Evolutionary conservation across 2,329 filamentous ascomycete species (phyloP), one percentile per base, ranked within the genome.

Genomic region (Dothistroma septosporum): DNA sequence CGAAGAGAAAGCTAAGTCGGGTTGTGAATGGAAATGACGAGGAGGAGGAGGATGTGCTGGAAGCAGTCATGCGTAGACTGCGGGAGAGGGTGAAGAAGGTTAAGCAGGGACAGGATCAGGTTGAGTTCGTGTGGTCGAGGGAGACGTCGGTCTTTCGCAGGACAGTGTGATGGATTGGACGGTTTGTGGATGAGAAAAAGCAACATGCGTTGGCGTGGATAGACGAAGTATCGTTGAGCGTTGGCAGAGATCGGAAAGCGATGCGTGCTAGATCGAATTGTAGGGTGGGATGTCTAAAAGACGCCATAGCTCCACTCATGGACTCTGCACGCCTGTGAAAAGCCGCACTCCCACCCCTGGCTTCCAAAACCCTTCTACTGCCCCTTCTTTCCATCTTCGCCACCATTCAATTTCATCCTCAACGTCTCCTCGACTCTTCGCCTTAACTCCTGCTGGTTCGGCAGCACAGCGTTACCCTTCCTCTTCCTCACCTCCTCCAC

Each of bases 401-500:
- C 57, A 31, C 54, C 37, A 49, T 56, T 56, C 46, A 57, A 62
- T 57, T 64, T 61, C 57, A 52, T 53, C 56, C 61, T 59, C 61
- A 82, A 70, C 61, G 76, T 80, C 62, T 77, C 70, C 70, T 82
- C 79, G 57, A 85, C 77, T 61, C 79, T 78, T 68, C 74, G 75
- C 74, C 81, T 82, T 62, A 86, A 67, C 60, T 85, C 82, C 21
- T 76, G 72, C 4, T 81, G 77, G 9, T 80, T 79, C 9, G 70
- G 70, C 31, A 68, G 57, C 8, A 79, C 78, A 61, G 79, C 78
- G 57, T 77, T 76, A 10, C 66, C 69, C 56, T 74, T 78, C 60
- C 84, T 76, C 66, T 79, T 82, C 71, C 90, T 87, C 35, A 96
- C 83, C 75, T 96, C 91, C 5, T 78, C 80, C 70, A 81, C 85